Evolutionary conservation across 495 filamentous ascomycete genomes (phyloP).

Genomic region (Rusavskia elegans): DNA sequence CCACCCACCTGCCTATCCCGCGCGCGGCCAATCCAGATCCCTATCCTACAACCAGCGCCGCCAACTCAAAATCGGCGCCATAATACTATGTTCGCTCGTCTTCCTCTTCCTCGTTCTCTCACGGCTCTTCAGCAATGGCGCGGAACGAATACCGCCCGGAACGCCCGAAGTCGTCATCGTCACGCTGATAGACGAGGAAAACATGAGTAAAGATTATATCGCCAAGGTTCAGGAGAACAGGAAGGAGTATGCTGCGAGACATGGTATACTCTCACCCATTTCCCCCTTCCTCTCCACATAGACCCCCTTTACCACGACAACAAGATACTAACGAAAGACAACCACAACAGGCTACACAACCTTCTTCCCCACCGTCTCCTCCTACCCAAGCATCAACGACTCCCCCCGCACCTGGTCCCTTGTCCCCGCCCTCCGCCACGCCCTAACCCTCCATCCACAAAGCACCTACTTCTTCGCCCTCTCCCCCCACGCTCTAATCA

Average conservation of each 20-base stretch:
- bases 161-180: constrained; percentile 75
- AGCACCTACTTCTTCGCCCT: constrained; percentile 73
- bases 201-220: constrained; percentile 43
- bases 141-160: constrained; percentile 38
- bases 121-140: constrained; percentile 24
- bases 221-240: constrained; percentile 67
- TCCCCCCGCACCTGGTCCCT: constrained; percentile 59
- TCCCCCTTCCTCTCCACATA: background rate
- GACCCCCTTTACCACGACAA: background rate
- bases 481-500: constrained; percentile 69
- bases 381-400: constrained; percentile 54
- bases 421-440: constrained; percentile 79
- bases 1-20: constrained; percentile 42
- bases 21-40: constrained; percentile 39
- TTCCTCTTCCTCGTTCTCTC: constrained; percentile 48
- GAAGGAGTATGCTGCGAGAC: constrained; percentile 67
- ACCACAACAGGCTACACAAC: constrained; percentile 57
- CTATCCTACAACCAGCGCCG: constrained; percentile 46
- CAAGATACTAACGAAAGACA: constrained; percentile 1
- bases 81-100: constrained; percentile 39
- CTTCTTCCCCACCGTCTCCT: constrained; percentile 58
- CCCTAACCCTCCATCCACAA: constrained; percentile 61
- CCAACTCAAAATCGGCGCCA: constrained; percentile 45
- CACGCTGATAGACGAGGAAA: constrained; percentile 56
- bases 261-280: constrained; percentile 42